Base-by-base conservation (phyloP, 441 rosid species). In the Euphorbia celastroides region DNA sequence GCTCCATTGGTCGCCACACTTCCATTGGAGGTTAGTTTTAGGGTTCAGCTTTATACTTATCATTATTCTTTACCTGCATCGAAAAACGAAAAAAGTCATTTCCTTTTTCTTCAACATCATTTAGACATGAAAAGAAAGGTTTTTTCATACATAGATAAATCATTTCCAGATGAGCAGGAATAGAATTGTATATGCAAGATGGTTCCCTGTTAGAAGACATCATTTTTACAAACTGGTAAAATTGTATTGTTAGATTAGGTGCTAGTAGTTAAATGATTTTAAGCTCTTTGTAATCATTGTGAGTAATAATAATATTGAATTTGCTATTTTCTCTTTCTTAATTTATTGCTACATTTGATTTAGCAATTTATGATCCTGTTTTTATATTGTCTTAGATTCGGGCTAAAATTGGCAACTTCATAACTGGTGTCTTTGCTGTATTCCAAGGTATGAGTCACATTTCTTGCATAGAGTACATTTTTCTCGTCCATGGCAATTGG, bases 1-100 rank as follows among this genome's bases (percentile, higher is more conserved):
- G 96, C 97, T 66, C 97, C 97, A 17, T 68, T 88, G 78, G 83
- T 91, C 76, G 92, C 96, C 60, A 91, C 93, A n/a, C 93, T 91
- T 74, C 93, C 96, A 66, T 79, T 91, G 77, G 96, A 91, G 88
- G 93, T 81, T 58, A 66, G 71, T 75, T 67, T 58, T 20, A 17
- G 57, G 2, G 7, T 20, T 50, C 62, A 58, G 32, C 58, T 72
- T 62, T 38, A 42, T 57, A 14, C 23, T 23, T 7, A 9, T 16
- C 38, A 1, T 7, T 27, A 7, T 0, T 44, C 25, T 64, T 50
- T n/a, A 2, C n/a, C n/a, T n/a, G n/a, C n/a, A n/a, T n/a, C n/a
- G n/a, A n/a, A n/a, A n/a, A n/a, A n/a, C n/a, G n/a, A n/a, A n/a
- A n/a, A n/a, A n/a, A n/a, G n/a, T n/a, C n/a, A n/a, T n/a, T n/a